These are phyloP conservation scores for Ulmus americana DNA, from an alignment of 331 rosid genomes.

Conservation along the genomic window DNA sequence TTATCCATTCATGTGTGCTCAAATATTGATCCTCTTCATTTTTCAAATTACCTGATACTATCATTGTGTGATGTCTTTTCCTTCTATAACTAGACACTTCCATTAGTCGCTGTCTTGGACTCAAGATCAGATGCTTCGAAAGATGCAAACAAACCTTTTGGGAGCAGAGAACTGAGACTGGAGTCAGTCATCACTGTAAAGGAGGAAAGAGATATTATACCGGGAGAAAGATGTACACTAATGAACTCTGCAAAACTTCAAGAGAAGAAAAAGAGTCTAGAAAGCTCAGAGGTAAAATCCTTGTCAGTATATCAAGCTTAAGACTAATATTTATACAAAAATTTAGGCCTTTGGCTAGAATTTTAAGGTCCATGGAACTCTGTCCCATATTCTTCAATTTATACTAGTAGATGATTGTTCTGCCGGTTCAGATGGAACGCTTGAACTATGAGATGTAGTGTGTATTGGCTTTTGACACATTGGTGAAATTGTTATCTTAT, in stretches of 20 bases:
- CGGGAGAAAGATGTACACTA: constrained; percentile 25
- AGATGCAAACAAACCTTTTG: constrained; percentile 13
- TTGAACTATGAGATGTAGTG: constrained; percentile 1
- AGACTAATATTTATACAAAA: too few relatives aligned
- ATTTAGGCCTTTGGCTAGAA: constrained; percentile 3
- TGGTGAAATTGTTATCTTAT: not conserved
- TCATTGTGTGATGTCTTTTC: not conserved
- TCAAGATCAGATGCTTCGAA: constrained; percentile 21
- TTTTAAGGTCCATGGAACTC: constrained; percentile 31
- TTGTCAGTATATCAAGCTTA: too few relatives aligned
- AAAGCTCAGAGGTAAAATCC: too few relatives aligned
- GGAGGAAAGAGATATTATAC: constrained; percentile 29
- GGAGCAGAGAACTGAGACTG: constrained; percentile 7
- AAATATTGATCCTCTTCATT: not conserved
- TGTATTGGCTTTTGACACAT: not conserved
- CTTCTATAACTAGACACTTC: constrained; percentile 27
- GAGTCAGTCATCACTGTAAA: constrained; percentile 20
- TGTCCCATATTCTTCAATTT: constrained; percentile 4
- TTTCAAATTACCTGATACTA: not conserved
- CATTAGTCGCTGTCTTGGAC: constrained; percentile 18
- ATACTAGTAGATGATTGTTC: constrained; percentile 9
- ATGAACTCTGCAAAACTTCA: constrained; percentile 22
- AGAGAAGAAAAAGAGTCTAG: constrained; percentile 21
- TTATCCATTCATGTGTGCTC: not conserved
- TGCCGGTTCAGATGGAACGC: constrained; percentile 12